A percentile compares a stretch with the other conserved stretches of the same genome.
Conservation (phyloP, 2,329 filamentous ascomycete species). For the Daldinia sp. region DNA sequence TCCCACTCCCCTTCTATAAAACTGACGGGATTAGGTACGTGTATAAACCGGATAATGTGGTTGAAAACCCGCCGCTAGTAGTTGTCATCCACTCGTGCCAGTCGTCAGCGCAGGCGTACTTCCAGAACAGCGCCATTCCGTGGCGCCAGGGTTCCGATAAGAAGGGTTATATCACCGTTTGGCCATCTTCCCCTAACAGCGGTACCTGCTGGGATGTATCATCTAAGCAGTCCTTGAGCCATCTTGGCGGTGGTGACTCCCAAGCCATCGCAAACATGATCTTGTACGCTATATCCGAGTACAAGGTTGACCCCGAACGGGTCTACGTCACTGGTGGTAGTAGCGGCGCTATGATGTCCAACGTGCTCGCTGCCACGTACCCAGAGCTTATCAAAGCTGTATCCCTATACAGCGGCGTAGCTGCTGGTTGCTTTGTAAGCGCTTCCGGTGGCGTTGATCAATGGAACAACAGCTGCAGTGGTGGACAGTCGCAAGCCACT, state of each 20-base stretch:
- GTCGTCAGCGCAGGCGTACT: constrained; percentile 49
- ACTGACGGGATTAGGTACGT: constrained; percentile 43
- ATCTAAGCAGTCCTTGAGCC: constrained; percentile 50
- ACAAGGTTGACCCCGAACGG: constrained; percentile 43
- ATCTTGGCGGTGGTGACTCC: constrained; percentile 48
- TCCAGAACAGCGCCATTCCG: constrained; percentile 49
- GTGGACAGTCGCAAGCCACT: constrained; percentile 53
- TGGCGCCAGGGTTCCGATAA: constrained; percentile 47
- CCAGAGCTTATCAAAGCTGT: constrained; percentile 53
- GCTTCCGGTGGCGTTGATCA: constrained; percentile 51
- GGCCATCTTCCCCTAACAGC: constrained; percentile 58
- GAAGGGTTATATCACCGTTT: constrained; percentile 56
- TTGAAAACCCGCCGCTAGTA: constrained; percentile 47
- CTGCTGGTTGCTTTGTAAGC: constrained; percentile 54
- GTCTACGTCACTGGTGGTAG: constrained; percentile 50
- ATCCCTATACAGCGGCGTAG: constrained; percentile 52
- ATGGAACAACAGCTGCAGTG: constrained; percentile 62
- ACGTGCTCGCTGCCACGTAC: constrained; percentile 54
- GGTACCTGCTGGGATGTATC: constrained; percentile 66
- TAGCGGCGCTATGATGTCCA: constrained; percentile 51
- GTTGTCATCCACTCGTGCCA: constrained; percentile 52
- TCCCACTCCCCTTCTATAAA: background rate
- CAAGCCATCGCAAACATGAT: constrained; percentile 53
- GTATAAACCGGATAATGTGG: constrained; percentile 50
- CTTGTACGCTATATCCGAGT: constrained; percentile 45